These are phyloP conservation scores for Quambalaria eucalypti DNA, from an alignment of 1,284 basidiomycete genomes.

Conservation along the genomic window DNA sequence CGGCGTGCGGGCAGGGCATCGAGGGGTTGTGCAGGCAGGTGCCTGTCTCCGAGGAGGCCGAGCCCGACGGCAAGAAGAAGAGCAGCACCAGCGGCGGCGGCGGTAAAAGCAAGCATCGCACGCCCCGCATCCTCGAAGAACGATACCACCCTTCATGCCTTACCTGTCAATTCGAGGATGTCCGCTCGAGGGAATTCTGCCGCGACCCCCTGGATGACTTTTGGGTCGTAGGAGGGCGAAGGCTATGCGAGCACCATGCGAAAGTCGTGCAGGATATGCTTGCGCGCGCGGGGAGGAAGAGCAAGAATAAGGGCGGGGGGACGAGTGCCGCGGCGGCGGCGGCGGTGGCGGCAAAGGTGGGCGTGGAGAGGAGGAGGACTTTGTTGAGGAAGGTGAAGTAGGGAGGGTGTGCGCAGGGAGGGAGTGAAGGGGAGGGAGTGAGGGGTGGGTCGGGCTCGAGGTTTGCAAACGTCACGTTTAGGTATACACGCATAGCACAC, in stretches of 20 bases:
- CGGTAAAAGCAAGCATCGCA: neutral
- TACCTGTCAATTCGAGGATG: constrained; percentile 22
- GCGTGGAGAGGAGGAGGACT: neutral
- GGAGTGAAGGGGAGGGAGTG: no score
- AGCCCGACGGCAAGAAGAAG: neutral
- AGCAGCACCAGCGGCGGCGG: neutral
- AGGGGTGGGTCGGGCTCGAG: no score
- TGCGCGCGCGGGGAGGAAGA: no score
- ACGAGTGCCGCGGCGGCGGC: no score
- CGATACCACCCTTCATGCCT: constrained; percentile 30
- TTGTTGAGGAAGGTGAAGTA: constrained; percentile 9
- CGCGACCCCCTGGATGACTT: constrained; percentile 15
- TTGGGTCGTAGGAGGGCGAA: constrained; percentile 17
- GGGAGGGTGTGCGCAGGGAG: no score
- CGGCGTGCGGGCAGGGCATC: constrained; percentile 25
- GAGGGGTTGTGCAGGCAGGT: constrained; percentile 31
- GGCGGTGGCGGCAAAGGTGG: neutral
- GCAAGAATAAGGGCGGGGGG: no score
- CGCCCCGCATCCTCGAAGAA: constrained; percentile 17
- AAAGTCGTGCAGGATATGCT: constrained; percentile 15
- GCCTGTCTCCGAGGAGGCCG: neutral
- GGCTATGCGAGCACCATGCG: constrained; percentile 28
- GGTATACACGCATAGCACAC: no score
- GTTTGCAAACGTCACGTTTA: no score
- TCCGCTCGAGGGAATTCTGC: no score